Base-by-base conservation (phyloP, 768 basidiomycete species). In the Kwoniella newhampshirensis region DNA sequence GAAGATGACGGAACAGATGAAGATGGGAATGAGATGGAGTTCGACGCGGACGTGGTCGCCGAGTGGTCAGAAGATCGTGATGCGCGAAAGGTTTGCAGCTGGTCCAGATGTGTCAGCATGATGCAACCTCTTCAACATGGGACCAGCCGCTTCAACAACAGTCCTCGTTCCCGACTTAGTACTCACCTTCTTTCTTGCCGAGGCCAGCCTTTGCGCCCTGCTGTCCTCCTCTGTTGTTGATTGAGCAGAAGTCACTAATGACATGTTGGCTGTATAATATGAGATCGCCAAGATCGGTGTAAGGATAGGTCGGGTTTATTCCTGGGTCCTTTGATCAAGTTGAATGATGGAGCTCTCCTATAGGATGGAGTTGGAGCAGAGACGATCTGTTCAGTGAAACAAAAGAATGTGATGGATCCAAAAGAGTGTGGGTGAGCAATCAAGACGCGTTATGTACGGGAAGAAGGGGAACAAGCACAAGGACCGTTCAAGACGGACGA, bases 131-230 rank as follows among this genome's bases (percentile, higher is more conserved):
- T n/a, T n/a, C n/a, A n/a, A n/a, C n/a, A n/a, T n/a, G n/a, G n/a
- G n/a, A n/a, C n/a, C n/a, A n/a, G n/a, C n/a, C n/a, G n/a, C n/a
- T n/a, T n/a, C n/a, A n/a, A n/a, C n/a, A n/a, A n/a, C n/a, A n/a
- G n/a, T n/a, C n/a, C n/a, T n/a, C n/a, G n/a, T n/a, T n/a, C n/a
- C n/a, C n/a, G n/a, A n/a, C n/a, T n/a, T n/a, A n/a, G 12, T 17
- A 60, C 63, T 41, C 47, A 67, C 68, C 65, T 70, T 70, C 42
- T 62, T 67, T 51, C 60, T 57, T 1, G 68, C 68, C 17, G 68
- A 60, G 28, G 63, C 63, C 27, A 70, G 47, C 41, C 60, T 54
- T 56, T 61, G 52, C 4, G 62, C 60, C 40, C 68, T 28, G 32
- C 44, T 59, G 8, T 50, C 60, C 46, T 64, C 63, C 27, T 58